Percentiles rank a stretch among this genome's conserved stretches.
phyloP scores from a whole-genome alignment of 179 eudicot genomes.

The Camellia oleifera region DNA sequence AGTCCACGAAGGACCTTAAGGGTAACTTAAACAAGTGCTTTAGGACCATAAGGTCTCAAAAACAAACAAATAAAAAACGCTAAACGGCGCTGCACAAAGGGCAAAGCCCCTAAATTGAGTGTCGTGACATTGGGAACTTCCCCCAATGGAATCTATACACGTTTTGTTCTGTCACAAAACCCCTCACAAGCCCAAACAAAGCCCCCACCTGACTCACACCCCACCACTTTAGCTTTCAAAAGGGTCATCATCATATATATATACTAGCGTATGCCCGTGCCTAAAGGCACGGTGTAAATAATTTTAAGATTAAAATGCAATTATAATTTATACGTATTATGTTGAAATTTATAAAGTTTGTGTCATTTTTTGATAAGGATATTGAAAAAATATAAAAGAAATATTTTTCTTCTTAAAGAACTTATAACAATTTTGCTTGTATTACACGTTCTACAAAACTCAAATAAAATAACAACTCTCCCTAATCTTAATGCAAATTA shows the following conservation, averaged over 20 bases:
- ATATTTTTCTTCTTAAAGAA: too few species aligned
- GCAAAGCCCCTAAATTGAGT: slow-evolving; percentile 27
- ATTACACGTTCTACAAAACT: too few species aligned
- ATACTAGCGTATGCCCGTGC: too few species aligned
- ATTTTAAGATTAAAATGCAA: too few species aligned
- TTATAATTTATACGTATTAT: too few species aligned
- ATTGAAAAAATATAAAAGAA: too few species aligned
- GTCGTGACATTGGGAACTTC: slow-evolving; percentile 28
- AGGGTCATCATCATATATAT: not conserved
- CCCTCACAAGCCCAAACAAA: not conserved
- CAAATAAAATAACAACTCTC: too few species aligned
- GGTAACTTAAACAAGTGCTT: not conserved
- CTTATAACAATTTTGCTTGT: too few species aligned
- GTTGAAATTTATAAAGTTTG: too few species aligned
- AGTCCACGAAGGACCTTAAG: slow-evolving; percentile 1
- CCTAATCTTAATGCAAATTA: too few species aligned
- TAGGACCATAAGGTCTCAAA: slow-evolving; percentile 8
- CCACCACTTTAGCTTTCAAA: not conserved
- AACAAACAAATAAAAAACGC: slow-evolving; percentile 17
- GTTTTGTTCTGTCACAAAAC: slow-evolving; percentile 14
- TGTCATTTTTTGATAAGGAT: too few species aligned
- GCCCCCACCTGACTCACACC: not conserved
- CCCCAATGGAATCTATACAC: slow-evolving; percentile 22
- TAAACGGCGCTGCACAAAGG: slow-evolving; percentile 25
- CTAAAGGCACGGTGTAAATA: too few species aligned